Evolutionary conservation across 495 filamentous ascomycete species (phyloP), one percentile per base, ranked within the genome.

Genomic region (Hypoxylon rickii): DNA sequence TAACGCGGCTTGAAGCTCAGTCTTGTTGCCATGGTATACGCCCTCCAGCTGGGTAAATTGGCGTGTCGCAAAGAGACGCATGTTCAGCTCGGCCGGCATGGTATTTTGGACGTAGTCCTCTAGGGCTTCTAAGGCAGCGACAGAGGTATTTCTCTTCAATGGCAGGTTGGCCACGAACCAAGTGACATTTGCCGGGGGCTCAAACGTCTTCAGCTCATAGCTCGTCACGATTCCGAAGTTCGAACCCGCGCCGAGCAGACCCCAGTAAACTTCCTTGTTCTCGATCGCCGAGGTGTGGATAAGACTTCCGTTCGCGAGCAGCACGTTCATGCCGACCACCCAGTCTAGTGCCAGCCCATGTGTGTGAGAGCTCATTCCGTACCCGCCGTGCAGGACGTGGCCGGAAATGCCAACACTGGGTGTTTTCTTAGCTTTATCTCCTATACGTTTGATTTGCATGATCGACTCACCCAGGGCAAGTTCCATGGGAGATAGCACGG

Each of bases 191-290:
- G 48, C 61, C 1, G 75, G 75, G n/a, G 70, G 68, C 31, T 70
- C 68, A 32, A 78, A 78, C 1, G 75, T 78, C 34, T 72, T 67
- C 61, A 78, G 74, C 37, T 63, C 63, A 29, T 72, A 76, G 44
- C 55, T 63, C 7, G 69, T 55, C 10, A 76, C 75, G 16, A 78
- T 64, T 17, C 75, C 75, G 37, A 77, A 71, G 49, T 70, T 73
- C 3, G 70, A 73, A 1, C 75, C 75, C 0, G 75, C 70, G 11
- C 74, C 75, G 18, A 70, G 65, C 39, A 78, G 53, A 22, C 72
- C 75, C 74, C 73, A 78, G 59, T 74, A 77, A 19, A 77, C 56
- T 3, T 76, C 72, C 12, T 65, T 55, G 50, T 79, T 74, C 43
- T 73, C 69, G 2, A 65, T 75, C 39, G 66, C 66, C 8, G 75